Evolutionary conservation across 2,329 filamentous ascomycete species (phyloP).

Genomic region (Grosmannia huntii): DNA sequence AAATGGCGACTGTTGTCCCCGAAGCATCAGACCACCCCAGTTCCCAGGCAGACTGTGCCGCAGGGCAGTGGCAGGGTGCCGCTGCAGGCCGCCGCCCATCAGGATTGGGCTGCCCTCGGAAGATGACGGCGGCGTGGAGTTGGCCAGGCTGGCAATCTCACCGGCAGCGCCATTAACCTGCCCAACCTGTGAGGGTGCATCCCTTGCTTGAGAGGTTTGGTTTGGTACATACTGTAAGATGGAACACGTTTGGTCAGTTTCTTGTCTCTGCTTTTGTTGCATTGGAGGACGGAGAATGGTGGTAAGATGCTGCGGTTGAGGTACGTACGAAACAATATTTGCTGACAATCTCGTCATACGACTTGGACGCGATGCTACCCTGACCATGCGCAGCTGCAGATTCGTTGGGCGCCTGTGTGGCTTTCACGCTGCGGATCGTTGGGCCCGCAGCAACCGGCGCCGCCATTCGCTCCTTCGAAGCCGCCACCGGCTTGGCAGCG

Average conservation of each 20-base stretch:
- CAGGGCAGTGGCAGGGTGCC: slow-evolving; percentile 24
- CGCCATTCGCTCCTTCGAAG: slow-evolving; percentile 8
- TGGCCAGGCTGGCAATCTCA: slow-evolving; percentile 18
- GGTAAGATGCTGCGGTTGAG: slow-evolving; percentile 17
- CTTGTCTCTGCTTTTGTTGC: slow-evolving; percentile 19
- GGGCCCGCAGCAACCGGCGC: slow-evolving; percentile 6
- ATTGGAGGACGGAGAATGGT: slow-evolving; percentile 9
- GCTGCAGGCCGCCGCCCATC: slow-evolving; percentile 12
- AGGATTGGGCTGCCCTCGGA: slow-evolving; percentile 25
- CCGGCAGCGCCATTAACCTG: slow-evolving; percentile 31
- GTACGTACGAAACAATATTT: slow-evolving; percentile 99
- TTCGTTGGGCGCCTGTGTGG: not conserved
- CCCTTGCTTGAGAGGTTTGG: slow-evolving; percentile 36
- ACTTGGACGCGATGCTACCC: slow-evolving; percentile 60
- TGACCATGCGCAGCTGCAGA: slow-evolving; percentile 22
- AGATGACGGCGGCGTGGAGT: slow-evolving; percentile 23
- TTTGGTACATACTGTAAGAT: slow-evolving; percentile 47
- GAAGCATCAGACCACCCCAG: slow-evolving; percentile 5
- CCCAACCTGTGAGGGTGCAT: slow-evolving; percentile 30
- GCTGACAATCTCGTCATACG: slow-evolving; percentile 93
- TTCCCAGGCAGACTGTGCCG: slow-evolving; percentile 28
- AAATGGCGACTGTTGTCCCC: not conserved
- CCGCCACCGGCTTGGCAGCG: slow-evolving; percentile 6
- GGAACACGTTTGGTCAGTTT: slow-evolving; percentile 6
- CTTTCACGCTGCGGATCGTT: slow-evolving; percentile 1